Percentiles rank a stretch among this genome's conserved stretches.
Conservation (phyloP, 352 stramenopile genomes). For the Globisporangium yorkense region DNA sequence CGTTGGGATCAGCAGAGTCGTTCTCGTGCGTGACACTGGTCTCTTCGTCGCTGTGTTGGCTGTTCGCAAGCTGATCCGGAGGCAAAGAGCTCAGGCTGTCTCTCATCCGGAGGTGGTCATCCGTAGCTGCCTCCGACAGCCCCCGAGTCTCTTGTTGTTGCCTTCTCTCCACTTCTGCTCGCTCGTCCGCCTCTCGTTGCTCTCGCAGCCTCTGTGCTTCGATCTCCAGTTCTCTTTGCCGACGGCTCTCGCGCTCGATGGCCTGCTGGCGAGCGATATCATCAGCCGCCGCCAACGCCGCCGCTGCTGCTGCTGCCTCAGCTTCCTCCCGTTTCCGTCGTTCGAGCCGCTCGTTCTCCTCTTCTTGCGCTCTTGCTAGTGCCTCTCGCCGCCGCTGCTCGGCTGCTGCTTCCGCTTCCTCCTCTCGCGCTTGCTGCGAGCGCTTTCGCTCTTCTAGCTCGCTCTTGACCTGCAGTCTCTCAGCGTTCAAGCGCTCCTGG, state of each 20-base stretch:
- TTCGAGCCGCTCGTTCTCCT: not conserved
- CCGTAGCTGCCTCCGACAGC: not conserved
- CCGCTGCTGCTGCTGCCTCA: not conserved
- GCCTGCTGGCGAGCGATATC: not conserved
- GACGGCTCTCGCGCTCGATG: not conserved
- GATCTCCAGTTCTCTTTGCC: slow-evolving; percentile 10
- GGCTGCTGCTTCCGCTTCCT: slow-evolving; percentile 20
- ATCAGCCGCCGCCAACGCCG: not conserved
- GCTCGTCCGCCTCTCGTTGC: not conserved
- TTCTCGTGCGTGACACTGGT: no score
- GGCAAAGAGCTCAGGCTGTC: no score
- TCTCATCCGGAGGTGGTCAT: no score
- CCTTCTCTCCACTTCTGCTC: not conserved
- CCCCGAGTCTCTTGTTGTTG: not conserved
- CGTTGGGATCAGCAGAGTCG: no score
- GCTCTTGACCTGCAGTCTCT: slow-evolving; percentile 17
- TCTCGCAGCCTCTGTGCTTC: slow-evolving; percentile 5
- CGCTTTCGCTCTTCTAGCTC: slow-evolving; percentile 12
- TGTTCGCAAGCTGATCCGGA: no score
- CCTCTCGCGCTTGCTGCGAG: slow-evolving; percentile 8
- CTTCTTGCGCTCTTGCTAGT: slow-evolving; percentile 11
- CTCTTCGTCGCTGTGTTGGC: no score
- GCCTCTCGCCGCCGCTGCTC: slow-evolving; percentile 18
- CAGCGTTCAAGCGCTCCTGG: slow-evolving; percentile 18
- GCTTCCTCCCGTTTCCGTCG: not conserved